Evolutionary conservation across 345 rosid species (phyloP), one percentile per base, ranked within the genome.

Genomic region (Cardamine resedifolia): DNA sequence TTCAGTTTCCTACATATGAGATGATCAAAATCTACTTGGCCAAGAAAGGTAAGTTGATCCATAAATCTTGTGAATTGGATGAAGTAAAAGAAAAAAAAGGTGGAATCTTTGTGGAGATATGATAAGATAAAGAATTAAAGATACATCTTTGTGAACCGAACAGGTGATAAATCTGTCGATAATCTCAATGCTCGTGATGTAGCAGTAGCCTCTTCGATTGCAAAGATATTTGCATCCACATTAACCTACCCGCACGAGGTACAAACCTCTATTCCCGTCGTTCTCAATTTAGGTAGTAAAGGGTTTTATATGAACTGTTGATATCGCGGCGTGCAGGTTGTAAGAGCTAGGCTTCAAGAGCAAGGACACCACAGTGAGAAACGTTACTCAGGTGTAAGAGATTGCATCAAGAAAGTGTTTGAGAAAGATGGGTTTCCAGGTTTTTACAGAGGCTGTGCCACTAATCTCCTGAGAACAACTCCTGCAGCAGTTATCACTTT

Each of bases 401-500:
- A 90, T 34, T 92, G 98, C 78, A 72, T 88, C 41, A 87, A 71
- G 82, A 87, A 85, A 78, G 93, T 92, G 63, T 79, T 80, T 63
- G 84, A 72, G 68, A 85, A 81, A 76, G 93, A 91, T 34, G 98
- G 96, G 1, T 10, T 90, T 4, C 51, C 80, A 0, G 97, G 98
- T 28, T 93, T 93, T 74, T 90, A 93, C 81, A 89, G 97, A 31
- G 98, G 98, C 8, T 89, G 97, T 78, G 98, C 92, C 6, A 93
- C 91, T 5, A 93, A 93, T 70, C 90, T 93, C 38, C 14, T 93
- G 11, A 83, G 96, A 81, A 93, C 97, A 31, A 90, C 96, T 6
- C 97, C 98, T 6, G 92, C 97, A 31, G 94, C 98, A 26, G 96
- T 78, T n/a, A 89, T 93, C 68, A 93, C 98, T 1, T 93, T 93